phyloP scores from a whole-genome alignment of 305 asterid genomes.

The Plantago rigida region DNA sequence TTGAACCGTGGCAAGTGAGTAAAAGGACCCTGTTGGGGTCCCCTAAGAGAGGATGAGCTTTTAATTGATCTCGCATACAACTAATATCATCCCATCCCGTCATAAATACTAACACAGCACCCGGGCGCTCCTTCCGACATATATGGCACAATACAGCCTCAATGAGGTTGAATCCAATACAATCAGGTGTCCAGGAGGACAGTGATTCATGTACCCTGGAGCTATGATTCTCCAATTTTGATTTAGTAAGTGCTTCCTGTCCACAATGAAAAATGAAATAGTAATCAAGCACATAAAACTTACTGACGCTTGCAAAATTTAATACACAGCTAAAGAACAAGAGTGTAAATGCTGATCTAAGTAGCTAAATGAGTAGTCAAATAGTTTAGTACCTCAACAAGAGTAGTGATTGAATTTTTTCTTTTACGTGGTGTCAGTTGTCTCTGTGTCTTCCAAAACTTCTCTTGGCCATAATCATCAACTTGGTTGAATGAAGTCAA shows the following conservation, averaged over 20 bases:
- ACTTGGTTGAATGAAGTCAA: conserved; percentile 88
- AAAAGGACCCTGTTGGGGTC: conserved; percentile 91
- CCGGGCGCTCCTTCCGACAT: conserved; percentile 91
- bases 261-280: conserved; percentile 21
- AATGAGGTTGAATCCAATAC: conserved; percentile 86
- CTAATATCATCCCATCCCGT: conserved; percentile 99
- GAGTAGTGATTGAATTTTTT: conserved; percentile 77
- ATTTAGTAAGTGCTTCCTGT: conserved; percentile 79
- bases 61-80: conserved; percentile 85
- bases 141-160: conserved; percentile 93
- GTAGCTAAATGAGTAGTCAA: background rate
- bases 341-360: background rate
- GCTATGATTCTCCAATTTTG: conserved; percentile 77
- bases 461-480: conserved; percentile 96
- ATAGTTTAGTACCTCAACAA: conserved; percentile 65
- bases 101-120: conserved; percentile 90
- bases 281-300: conserved; percentile 22
- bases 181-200: conserved; percentile 84
- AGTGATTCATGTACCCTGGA: conserved; percentile 81
- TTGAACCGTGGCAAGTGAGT: conserved; percentile 92
- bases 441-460: conserved; percentile 91
- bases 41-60: conserved; percentile 96
- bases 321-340: conserved; percentile 4
- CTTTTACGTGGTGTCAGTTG: conserved; percentile 83
- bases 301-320: background rate